Base-by-base conservation (phyloP, 768 basidiomycete genomes). In the Lactarius akahatsu region DNA sequence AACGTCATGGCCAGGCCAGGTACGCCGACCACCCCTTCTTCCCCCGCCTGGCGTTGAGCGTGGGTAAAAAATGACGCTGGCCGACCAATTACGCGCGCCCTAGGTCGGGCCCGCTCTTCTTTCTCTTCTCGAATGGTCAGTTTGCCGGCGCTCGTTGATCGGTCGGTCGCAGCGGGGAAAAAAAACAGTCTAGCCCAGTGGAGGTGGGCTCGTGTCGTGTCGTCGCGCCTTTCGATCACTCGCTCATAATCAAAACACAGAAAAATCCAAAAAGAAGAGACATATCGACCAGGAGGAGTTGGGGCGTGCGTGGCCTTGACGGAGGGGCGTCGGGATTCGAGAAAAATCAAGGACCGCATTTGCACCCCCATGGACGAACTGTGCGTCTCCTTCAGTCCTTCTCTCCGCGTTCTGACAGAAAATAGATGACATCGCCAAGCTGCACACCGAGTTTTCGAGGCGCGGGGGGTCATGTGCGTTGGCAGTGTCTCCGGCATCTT, bases 241-340 rank as follows among this genome's bases (percentile, higher is more conserved):
- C 50, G 6, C 50, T 11, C 50, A 26, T 6, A 40, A 15, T 3
- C 10, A 40, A 52, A 26, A 52, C 50, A 52, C 26, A 52, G 50
- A 52, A 52, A 52, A 52, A 52, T 52, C 50, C 6, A 52, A 26
- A 52, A 11, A 52, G 50, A 52, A 52, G 23, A 50, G 47, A 47
- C 0, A 11, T n/a, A 8, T 20, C 20, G 20, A 45, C 43, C 43
- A 45, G 43, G 38, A 40, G 15, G 15, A 15, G 38, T 40, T 40
- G 38, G 38, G 38, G 38, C 38, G 38, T 15, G 45, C 28, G 28
- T 28, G n/a, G n/a, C n/a, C n/a, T n/a, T n/a, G n/a, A n/a, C n/a
- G n/a, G n/a, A n/a, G n/a, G 20, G 20, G 32, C 8, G 32, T 32
- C n/a, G n/a, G 38, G 38, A 40, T 40, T 40, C 38, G 38, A 40